Conservation (phyloP, 2,329 filamentous ascomycete species). For the Zasmidium citrigriseum region DNA sequence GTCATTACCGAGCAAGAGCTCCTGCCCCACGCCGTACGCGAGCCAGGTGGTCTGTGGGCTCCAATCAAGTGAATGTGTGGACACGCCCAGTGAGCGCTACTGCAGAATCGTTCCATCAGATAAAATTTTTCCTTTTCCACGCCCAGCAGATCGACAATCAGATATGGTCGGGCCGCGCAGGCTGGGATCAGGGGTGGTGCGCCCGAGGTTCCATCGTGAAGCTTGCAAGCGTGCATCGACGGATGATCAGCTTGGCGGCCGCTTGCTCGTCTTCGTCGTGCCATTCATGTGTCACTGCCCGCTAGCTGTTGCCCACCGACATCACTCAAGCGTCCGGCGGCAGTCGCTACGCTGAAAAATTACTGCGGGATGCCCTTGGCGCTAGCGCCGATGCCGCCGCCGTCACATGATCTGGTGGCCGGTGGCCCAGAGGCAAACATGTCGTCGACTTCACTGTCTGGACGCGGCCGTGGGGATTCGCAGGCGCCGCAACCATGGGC, state of each 20-base stretch:
- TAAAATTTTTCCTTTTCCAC: conserved; percentile 1
- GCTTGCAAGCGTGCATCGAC: background rate
- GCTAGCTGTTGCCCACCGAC: background rate
- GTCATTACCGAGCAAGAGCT: background rate
- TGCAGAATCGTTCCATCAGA: conserved; percentile 2
- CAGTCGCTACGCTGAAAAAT: background rate
- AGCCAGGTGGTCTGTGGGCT: background rate
- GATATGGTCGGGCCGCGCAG: background rate
- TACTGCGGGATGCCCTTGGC: conserved; percentile 1
- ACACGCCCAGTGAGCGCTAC: background rate
- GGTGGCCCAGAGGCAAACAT: background rate
- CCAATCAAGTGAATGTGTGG: background rate
- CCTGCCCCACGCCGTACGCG: too few species aligned
- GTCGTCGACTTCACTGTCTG: background rate
- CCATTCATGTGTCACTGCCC: background rate
- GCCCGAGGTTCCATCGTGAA: background rate
- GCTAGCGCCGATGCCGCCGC: conserved; percentile 15
- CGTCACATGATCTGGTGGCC: conserved; percentile 3
- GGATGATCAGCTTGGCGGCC: background rate
- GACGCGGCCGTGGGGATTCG: background rate
- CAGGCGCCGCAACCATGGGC: conserved; percentile 8
- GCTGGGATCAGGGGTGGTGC: background rate
- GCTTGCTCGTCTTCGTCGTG: background rate
- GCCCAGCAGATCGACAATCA: background rate
- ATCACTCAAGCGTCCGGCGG: background rate